Percentiles rank a stretch among this genome's conserved stretches.
These are phyloP conservation scores for Didymellaceae sp. DNA, from an alignment of 2,329 filamentous ascomycete genomes.

Conservation along the genomic window DNA sequence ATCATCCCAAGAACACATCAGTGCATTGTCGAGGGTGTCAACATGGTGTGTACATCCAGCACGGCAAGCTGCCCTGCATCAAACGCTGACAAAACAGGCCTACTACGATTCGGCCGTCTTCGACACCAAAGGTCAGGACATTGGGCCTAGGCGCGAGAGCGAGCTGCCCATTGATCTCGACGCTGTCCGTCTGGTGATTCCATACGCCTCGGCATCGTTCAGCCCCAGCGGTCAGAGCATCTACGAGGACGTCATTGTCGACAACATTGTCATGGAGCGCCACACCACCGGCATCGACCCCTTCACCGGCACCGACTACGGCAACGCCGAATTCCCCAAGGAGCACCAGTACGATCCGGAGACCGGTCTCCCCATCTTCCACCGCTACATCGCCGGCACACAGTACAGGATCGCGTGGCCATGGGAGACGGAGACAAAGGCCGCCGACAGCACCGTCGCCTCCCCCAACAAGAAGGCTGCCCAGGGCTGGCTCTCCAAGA, in stretches of 20 bases:
- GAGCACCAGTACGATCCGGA: conserved; percentile 41
- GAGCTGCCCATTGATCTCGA: conserved; percentile 69
- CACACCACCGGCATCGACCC: conserved; percentile 42
- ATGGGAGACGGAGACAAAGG: conserved; percentile 32
- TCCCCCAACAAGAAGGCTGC: conserved; percentile 16
- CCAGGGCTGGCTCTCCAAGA: conserved; percentile 22
- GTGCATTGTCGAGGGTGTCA: conserved; percentile 49
- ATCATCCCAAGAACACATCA: conserved; percentile 53
- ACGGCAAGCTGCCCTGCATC: neutral
- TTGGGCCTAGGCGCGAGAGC: conserved; percentile 54
- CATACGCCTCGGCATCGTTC: conserved; percentile 57
- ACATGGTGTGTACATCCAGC: conserved; percentile 41
- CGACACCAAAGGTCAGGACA: conserved; percentile 32
- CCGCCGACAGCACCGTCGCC: conserved; percentile 10
- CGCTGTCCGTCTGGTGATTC: conserved; percentile 81
- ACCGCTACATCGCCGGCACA: conserved; percentile 47
- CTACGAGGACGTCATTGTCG: conserved; percentile 62
- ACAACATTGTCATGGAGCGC: conserved; percentile 40
- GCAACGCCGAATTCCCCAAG: conserved; percentile 31
- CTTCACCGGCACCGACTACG: conserved; percentile 39
- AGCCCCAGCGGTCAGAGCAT: conserved; percentile 66
- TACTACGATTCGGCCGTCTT: conserved; percentile 52
- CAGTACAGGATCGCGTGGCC: conserved; percentile 40
- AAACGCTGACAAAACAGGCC: conserved; percentile 38
- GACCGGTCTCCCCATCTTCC: conserved; percentile 39